Conservation (phyloP, 306 rosid species). For the Quercus alba region DNA sequence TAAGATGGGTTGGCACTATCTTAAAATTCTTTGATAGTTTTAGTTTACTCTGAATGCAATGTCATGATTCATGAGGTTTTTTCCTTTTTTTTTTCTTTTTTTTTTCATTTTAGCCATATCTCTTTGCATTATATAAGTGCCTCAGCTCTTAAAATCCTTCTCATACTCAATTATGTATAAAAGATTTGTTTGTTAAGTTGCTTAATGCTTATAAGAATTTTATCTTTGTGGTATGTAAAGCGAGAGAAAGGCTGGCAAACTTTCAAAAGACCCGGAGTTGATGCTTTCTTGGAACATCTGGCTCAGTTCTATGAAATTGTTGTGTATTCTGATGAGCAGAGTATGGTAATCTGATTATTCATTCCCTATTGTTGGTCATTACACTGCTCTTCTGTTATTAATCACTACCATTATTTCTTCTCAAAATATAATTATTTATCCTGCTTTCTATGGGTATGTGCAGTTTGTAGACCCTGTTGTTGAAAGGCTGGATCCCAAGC, state of each 20-base stretch:
- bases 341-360: constrained; percentile 54
- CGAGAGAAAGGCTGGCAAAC: constrained; percentile 98
- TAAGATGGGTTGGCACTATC: neutral
- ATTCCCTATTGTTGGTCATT: constrained; percentile 6
- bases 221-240: constrained; percentile 46
- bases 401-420: neutral
- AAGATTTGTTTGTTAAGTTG: neutral
- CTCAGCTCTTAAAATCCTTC: constrained; percentile 1
- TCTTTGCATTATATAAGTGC: neutral
- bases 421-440: neutral
- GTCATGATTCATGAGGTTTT: neutral
- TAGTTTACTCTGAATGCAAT: neutral
- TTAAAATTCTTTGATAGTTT: neutral
- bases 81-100: neutral
- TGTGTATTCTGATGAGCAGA: constrained; percentile 82
- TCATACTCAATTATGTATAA: neutral
- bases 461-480: constrained; percentile 96
- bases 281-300: constrained; percentile 93
- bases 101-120: neutral
- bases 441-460: constrained; percentile 25
- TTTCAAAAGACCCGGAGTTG: constrained; percentile 95
- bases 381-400: neutral
- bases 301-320: constrained; percentile 85
- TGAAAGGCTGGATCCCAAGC: constrained; percentile 87
- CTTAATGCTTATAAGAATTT: constrained; percentile 15